Evolutionary conservation across 1,284 basidiomycete species (phyloP), one percentile per base, ranked within the genome.

Genomic region (Microbotryum lychnidis-dioicae): DNA sequence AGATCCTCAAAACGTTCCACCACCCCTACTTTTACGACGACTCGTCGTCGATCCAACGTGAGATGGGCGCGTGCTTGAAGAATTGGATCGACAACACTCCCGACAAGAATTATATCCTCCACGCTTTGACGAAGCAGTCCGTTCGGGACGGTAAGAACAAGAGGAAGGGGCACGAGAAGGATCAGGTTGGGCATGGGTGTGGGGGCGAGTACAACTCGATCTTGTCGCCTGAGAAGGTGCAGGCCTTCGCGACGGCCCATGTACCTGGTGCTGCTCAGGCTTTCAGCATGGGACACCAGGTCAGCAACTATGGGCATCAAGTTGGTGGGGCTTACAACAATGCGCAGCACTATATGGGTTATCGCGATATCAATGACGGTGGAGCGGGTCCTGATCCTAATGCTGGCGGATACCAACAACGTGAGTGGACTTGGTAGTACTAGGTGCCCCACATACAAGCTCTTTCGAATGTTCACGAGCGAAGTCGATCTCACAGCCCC

Each of bases 21-120:
- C 89, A 93, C 73, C 90, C 89, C 9, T 86, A 89, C 71, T 93
- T 89, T 79, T 82, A 85, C 72, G 80, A 86, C 73, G 75, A 76
- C 55, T 76, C 79, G 69, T 87, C 87, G 0, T 79, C 82, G 64
- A 81, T 93, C 33, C 91, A 93, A 74, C 79, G 80, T 46, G 83
- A 87, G 71, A 92, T 94, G 89, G 81, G 82, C 20, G 6, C 45
- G 12, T 57, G 23, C 69, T 76, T 86, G 77, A 74, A 82, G 67
- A 75, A 75, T 50, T 86, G 84, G 84, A 75, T 85, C 56, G 78
- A 78, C n/a, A 27, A 45, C 20, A 6, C 33, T 14, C 58, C 61
- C n/a, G 71, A 71, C 66, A 69, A 71, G 63, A 61, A 59, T 3
- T 70, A 69, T 61, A 70, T 72, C 58, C 68, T 74, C 31, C 57